phyloP scores from a whole-genome alignment of 2,329 filamentous ascomycete genomes.

The Fusarium udum region DNA sequence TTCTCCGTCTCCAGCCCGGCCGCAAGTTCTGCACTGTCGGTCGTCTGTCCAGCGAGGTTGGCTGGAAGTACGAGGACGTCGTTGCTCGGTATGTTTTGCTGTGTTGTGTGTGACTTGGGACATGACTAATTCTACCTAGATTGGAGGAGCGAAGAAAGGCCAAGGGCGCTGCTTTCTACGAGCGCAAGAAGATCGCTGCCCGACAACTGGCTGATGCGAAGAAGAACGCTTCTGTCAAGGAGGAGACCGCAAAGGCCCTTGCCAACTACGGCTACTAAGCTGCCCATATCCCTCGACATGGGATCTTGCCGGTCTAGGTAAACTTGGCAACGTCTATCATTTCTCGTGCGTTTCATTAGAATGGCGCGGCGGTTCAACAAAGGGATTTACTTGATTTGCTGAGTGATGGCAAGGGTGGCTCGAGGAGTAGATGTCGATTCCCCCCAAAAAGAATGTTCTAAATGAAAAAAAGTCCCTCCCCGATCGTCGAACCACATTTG shows the following conservation, averaged over 20 bases:
- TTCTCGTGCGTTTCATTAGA: slow-evolving; percentile 64
- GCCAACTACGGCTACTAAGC: slow-evolving; percentile 89
- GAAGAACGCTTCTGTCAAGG: slow-evolving; percentile 88
- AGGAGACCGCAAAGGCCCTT: slow-evolving; percentile 88
- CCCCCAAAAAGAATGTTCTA: slow-evolving; percentile 47
- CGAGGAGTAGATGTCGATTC: slow-evolving; percentile 47
- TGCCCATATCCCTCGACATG: slow-evolving; percentile 45
- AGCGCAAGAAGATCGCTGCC: slow-evolving; percentile 97
- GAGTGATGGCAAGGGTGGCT: slow-evolving; percentile 57
- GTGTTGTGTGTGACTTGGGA: not conserved
- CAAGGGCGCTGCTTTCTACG: slow-evolving; percentile 99
- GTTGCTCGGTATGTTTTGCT: slow-evolving; percentile 85
- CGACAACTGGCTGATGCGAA: slow-evolving; percentile 92
- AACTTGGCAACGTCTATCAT: slow-evolving; percentile 55
- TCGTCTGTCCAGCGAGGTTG: slow-evolving; percentile 97
- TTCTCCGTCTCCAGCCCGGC: slow-evolving; percentile 96
- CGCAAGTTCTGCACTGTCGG: slow-evolving; percentile 99
- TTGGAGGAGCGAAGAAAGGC: slow-evolving; percentile 99
- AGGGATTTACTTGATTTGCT: slow-evolving; percentile 61
- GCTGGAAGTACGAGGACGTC: slow-evolving; percentile 99
- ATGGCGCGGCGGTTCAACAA: slow-evolving; percentile 62
- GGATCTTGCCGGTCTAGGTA: slow-evolving; percentile 44
- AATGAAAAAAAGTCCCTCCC: slow-evolving; percentile 44
- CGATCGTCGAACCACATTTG: slow-evolving; percentile 45
- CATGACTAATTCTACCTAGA: slow-evolving; percentile 60